Evolutionary conservation across 2,329 filamentous ascomycete species (phyloP).

Genomic region (Aspergillus jensenii): DNA sequence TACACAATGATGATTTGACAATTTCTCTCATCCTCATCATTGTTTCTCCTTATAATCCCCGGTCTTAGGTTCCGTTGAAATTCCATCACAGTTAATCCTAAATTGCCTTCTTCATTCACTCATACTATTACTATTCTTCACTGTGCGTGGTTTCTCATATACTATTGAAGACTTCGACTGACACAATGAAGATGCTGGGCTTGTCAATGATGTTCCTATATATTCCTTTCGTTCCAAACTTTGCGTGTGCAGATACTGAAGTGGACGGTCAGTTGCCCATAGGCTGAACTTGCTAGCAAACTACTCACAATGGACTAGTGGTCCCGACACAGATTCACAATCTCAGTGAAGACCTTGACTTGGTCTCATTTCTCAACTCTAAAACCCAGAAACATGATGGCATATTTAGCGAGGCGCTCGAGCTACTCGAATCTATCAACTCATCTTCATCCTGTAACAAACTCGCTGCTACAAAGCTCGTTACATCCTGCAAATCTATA

Average conservation of each 20-base stretch:
- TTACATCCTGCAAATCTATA: slow-evolving; percentile 55
- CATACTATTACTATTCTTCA: neutral
- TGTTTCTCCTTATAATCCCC: neutral
- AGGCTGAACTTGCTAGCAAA: neutral
- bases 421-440: slow-evolving; percentile 46
- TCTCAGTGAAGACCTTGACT: slow-evolving; percentile 22
- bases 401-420: slow-evolving; percentile 44
- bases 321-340: slow-evolving; percentile 8
- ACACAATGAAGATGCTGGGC: neutral
- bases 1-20: neutral
- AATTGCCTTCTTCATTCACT: neutral
- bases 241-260: neutral
- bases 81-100: neutral
- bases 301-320: slow-evolving; percentile 4
- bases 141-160: neutral
- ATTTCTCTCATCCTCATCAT: neutral
- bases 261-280: slow-evolving; percentile 2
- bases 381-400: slow-evolving; percentile 28
- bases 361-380: slow-evolving; percentile 27
- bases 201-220: neutral
- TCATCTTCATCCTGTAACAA: slow-evolving; percentile 53
- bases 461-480: slow-evolving; percentile 52
- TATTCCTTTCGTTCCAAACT: neutral
- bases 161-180: neutral
- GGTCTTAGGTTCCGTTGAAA: neutral